Percentiles rank a stretch among this genome's conserved stretches.
phyloP scores from a whole-genome alignment of 768 basidiomycete genomes.

The Tricholoma bakamatsutake region DNA sequence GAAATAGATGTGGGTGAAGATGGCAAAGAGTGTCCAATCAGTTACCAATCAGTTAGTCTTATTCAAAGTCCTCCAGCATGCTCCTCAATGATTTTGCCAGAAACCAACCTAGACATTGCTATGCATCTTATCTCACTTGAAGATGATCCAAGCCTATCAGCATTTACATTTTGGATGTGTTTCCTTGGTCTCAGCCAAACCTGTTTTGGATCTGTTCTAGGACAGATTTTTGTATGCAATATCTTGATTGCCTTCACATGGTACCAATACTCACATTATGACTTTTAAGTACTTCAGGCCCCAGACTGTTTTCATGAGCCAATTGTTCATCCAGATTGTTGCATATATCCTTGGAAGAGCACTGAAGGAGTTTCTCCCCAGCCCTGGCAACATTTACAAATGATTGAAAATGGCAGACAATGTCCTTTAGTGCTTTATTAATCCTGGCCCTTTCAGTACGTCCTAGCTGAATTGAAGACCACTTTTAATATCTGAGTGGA shows the following conservation, averaged over 20 bases:
- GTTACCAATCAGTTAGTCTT: constrained; percentile 2
- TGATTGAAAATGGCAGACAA: constrained; percentile 26
- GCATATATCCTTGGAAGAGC: constrained; percentile 45
- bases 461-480: constrained; percentile 13
- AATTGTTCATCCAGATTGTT: constrained; percentile 45
- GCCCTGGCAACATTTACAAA: constrained; percentile 23
- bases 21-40: constrained; percentile 5
- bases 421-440: constrained; percentile 49
- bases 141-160: constrained; percentile 43
- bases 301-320: constrained; percentile 32
- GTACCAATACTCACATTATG: not conserved
- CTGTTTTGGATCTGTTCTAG: constrained; percentile 43
- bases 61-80: not conserved
- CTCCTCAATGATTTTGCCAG: constrained; percentile 15
- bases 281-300: constrained; percentile 41
- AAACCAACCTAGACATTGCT: constrained; percentile 40
- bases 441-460: constrained; percentile 58
- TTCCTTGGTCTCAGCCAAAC: constrained; percentile 49
- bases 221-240: constrained; percentile 28
- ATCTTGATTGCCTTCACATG: not conserved
- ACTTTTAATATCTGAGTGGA: not conserved
- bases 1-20: constrained; percentile 4
- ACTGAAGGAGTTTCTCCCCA: constrained; percentile 35
- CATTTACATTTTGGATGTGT: constrained; percentile 51
- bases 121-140: constrained; percentile 46